These are phyloP conservation scores for Amanita exitialis DNA, from an alignment of 768 basidiomycete genomes.

Conservation along the genomic window DNA sequence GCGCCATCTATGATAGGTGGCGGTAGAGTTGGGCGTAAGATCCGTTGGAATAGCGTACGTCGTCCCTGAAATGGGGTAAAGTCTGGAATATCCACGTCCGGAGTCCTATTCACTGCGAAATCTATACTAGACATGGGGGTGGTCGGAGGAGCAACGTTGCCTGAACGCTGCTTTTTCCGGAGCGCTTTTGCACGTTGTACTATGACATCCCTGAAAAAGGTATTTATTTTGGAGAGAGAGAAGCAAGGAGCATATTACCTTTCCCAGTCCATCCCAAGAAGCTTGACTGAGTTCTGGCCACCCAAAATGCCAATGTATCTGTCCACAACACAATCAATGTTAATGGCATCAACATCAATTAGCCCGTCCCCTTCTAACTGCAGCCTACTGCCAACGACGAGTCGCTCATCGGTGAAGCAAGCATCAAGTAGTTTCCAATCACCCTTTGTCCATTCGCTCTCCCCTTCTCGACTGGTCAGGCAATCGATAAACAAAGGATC, in stretches of 20 bases:
- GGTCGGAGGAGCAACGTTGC: constrained; percentile 47
- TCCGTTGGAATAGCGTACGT: constrained; percentile 16
- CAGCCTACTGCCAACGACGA: constrained; percentile 30
- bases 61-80: constrained; percentile 38
- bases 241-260: constrained; percentile 29
- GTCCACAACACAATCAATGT: constrained; percentile 45
- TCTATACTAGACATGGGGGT: constrained; percentile 20
- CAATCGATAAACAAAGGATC: not conserved
- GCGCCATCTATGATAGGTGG: constrained; percentile 16
- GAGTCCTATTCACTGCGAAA: constrained; percentile 6
- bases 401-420: constrained; percentile 65
- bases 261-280: constrained; percentile 45
- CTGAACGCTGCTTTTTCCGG: constrained; percentile 48
- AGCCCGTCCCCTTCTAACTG: constrained; percentile 24
- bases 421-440: constrained; percentile 78
- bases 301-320: constrained; percentile 46
- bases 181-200: constrained; percentile 43
- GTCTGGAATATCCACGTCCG: constrained; percentile 36
- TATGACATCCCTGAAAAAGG: constrained; percentile 34
- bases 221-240: constrained; percentile 1
- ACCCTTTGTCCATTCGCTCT: constrained; percentile 52
- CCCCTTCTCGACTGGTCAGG: constrained; percentile 6
- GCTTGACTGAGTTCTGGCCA: constrained; percentile 26
- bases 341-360: constrained; percentile 43
- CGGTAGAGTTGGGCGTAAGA: constrained; percentile 16